Evolutionary conservation across 176 grass and related monocot genomes (phyloP).

Genomic region (Urochloa ruziziensis): DNA sequence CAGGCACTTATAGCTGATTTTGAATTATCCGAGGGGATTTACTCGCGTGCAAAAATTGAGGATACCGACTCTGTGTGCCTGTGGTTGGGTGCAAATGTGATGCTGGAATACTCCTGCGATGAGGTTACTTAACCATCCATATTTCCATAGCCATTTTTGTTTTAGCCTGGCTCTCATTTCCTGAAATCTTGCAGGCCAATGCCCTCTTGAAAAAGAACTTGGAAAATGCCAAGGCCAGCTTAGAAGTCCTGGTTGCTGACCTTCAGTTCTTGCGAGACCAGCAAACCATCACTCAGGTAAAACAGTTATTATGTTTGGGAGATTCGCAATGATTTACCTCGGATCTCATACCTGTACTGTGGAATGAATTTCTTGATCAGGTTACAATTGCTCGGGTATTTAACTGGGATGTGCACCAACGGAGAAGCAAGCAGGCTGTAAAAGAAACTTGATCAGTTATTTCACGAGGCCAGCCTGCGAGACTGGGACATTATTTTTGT

Average conservation of each 20-base stretch:
- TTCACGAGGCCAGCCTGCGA: neutral
- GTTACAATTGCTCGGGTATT: constrained; percentile 93
- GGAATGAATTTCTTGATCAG: constrained; percentile 33
- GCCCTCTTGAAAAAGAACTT: constrained; percentile 85
- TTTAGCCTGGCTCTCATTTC: neutral
- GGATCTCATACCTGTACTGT: neutral
- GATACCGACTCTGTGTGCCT: constrained; percentile 81
- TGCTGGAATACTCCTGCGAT: constrained; percentile 85
- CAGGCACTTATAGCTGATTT: constrained; percentile 84
- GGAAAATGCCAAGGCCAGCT: constrained; percentile 95
- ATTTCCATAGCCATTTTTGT: neutral
- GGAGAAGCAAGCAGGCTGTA: constrained; percentile 68
- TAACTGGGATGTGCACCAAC: constrained; percentile 98
- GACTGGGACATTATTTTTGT: constrained; percentile 20
- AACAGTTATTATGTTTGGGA: neutral
- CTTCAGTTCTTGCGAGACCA: constrained; percentile 96
- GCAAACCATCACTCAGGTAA: constrained; percentile 94
- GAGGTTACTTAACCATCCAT: constrained; percentile 56
- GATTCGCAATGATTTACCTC: neutral
- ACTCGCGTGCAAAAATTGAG: constrained; percentile 81
- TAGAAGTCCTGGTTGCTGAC: constrained; percentile 85
- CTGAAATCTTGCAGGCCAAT: constrained; percentile 53
- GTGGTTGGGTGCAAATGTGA: constrained; percentile 98
- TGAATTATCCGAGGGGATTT: constrained; percentile 95
- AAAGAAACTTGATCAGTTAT: constrained; percentile 53